Evolutionary conservation across 1,284 basidiomycete genomes (phyloP).

Genomic region (Rhodofomes roseus): DNA sequence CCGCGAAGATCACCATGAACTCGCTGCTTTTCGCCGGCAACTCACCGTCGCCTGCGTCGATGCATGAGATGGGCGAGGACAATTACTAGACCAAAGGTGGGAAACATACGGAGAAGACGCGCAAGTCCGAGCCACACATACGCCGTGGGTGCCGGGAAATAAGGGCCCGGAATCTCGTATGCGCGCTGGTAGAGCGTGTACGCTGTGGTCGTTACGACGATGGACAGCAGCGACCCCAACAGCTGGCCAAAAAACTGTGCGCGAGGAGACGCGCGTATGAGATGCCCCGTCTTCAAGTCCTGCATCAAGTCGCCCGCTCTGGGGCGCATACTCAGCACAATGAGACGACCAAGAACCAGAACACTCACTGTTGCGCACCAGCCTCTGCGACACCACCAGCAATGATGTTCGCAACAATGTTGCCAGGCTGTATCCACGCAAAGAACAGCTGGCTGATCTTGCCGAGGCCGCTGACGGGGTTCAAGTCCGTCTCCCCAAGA

Average conservation of each 20-base stretch:
- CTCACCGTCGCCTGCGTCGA: constrained; percentile 65
- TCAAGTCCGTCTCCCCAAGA: constrained; percentile 90
- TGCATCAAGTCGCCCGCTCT: constrained; percentile 98
- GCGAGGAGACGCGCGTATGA: constrained; percentile 82
- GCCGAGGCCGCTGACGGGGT: constrained; percentile 91
- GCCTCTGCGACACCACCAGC: constrained; percentile 96
- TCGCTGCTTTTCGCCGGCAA: constrained; percentile 74
- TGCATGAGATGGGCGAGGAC: not conserved
- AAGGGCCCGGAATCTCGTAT: constrained; percentile 84
- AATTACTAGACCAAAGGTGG: not conserved
- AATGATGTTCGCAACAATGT: constrained; percentile 93
- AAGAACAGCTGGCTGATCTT: constrained; percentile 95
- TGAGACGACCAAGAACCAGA: not conserved
- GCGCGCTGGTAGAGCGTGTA: constrained; percentile 86
- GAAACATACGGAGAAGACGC: constrained; percentile 72
- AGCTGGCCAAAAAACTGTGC: constrained; percentile 89
- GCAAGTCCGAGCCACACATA: constrained; percentile 92
- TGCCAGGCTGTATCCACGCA: constrained; percentile 91
- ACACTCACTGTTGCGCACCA: constrained; percentile 84
- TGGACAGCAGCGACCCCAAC: constrained; percentile 83
- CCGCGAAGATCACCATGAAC: constrained; percentile 81
- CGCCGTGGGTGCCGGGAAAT: constrained; percentile 92
- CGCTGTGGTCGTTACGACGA: constrained; percentile 85
- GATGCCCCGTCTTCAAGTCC: constrained; percentile 93
- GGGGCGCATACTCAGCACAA: not conserved